Conservation (phyloP, 805 yeast species). For the Candida tibetensis region DNA sequence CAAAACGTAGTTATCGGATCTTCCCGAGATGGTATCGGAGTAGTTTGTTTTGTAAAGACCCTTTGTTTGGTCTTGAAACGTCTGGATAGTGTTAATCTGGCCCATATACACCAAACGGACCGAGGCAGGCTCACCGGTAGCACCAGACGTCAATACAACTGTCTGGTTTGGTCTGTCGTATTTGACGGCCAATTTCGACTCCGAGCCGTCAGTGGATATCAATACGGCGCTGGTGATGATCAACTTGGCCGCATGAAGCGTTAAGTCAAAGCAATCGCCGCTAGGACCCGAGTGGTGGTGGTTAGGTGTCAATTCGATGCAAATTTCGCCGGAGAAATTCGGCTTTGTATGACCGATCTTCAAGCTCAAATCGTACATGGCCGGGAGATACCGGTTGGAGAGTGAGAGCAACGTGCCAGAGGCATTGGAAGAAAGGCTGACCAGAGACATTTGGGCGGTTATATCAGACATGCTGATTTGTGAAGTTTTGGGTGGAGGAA, state of each 20-base stretch:
- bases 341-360: slow-evolving; percentile 43
- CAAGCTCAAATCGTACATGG: slow-evolving; percentile 36
- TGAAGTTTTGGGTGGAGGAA: too few relatives aligned
- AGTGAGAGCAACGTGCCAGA: slow-evolving; percentile 20
- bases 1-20: slow-evolving; percentile 49
- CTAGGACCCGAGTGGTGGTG: slow-evolving; percentile 9
- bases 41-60: slow-evolving; percentile 72
- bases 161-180: slow-evolving; percentile 42
- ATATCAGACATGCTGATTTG: slow-evolving; percentile 1
- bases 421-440: background rate
- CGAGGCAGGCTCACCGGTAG: slow-evolving; percentile 8
- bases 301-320: slow-evolving; percentile 31
- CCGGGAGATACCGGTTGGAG: slow-evolving; percentile 35
- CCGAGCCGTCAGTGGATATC: slow-evolving; percentile 8
- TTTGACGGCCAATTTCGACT: slow-evolving; percentile 22
- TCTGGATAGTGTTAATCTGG: slow-evolving; percentile 46
- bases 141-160: slow-evolving; percentile 26
- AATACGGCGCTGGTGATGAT: slow-evolving; percentile 36
- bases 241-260: slow-evolving; percentile 41
- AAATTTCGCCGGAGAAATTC: slow-evolving; percentile 44
- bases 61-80: slow-evolving; percentile 53
- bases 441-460: background rate
- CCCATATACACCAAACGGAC: slow-evolving; percentile 46
- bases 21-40: slow-evolving; percentile 48
- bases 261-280: slow-evolving; percentile 16